Conservation (phyloP, 1,284 basidiomycete genomes). For the Microbotryum saponariae region DNA sequence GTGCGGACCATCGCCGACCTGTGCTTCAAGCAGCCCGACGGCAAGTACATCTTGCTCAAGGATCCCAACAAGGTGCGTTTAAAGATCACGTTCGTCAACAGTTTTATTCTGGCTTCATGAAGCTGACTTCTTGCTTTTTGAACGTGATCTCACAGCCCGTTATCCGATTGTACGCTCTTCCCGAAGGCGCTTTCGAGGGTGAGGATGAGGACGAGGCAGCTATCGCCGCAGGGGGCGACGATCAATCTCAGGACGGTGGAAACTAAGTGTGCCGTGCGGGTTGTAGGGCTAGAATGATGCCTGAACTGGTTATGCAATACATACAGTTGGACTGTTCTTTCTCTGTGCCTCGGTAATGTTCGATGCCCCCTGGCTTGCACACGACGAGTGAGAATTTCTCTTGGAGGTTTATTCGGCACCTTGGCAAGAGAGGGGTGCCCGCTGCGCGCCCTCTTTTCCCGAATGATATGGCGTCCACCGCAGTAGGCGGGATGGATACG, state of each 20-base stretch:
- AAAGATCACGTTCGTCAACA: not conserved
- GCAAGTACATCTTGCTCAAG: conserved; percentile 90
- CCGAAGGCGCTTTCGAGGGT: conserved; percentile 65
- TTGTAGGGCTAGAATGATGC: too few species aligned
- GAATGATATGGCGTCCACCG: too few species aligned
- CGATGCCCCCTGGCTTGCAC: too few species aligned
- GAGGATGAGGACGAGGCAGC: conserved; percentile 50
- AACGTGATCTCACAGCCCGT: conserved; percentile 56
- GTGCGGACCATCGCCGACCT: conserved; percentile 87
- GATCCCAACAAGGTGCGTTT: conserved; percentile 84
- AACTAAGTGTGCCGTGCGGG: too few species aligned
- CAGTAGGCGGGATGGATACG: too few species aligned
- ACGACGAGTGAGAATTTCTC: too few species aligned
- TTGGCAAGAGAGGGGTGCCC: too few species aligned
- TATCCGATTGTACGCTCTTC: conserved; percentile 87
- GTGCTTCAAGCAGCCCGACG: conserved; percentile 89
- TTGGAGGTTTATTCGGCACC: too few species aligned
- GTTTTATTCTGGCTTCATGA: conserved; percentile 8
- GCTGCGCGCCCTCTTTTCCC: too few species aligned
- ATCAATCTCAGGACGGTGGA: conserved; percentile 4
- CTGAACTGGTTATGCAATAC: too few species aligned
- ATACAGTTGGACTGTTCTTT: too few species aligned
- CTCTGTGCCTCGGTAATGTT: too few species aligned
- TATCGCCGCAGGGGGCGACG: conserved; percentile 13
- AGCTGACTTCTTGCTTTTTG: conserved; percentile 11